A percentile compares a stretch with the other conserved stretches of the same genome.
Conservation (phyloP, 495 filamentous ascomycete species). For the Penicillium longicatenatum region DNA sequence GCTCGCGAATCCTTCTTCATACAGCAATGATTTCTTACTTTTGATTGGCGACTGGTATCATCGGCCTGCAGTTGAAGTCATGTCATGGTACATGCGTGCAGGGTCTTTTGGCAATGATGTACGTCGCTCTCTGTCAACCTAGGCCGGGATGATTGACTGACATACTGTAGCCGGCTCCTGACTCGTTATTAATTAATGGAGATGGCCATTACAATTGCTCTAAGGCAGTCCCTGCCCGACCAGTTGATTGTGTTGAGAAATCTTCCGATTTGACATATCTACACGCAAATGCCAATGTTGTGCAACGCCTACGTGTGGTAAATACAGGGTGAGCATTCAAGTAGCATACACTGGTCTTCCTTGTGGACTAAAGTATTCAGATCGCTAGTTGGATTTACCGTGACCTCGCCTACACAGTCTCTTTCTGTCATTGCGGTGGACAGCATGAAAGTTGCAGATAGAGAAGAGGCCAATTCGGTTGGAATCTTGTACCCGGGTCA, state of each 20-base stretch:
- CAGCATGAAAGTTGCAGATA: background rate
- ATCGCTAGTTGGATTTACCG: background rate
- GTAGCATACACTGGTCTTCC: too few relatives aligned
- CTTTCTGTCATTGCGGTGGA: background rate
- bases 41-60: background rate
- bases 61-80: background rate
- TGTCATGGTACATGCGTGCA: background rate
- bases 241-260: constrained; percentile 39
- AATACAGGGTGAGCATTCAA: background rate
- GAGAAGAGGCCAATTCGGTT: background rate
- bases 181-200: constrained; percentile 54
- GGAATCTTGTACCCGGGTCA: background rate
- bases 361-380: background rate
- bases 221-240: constrained; percentile 47
- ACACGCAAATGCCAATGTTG: too few relatives aligned
- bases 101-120: background rate
- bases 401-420: background rate
- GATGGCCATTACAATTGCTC: constrained; percentile 49
- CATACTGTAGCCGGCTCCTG: constrained; percentile 43
- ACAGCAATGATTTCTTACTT: background rate
- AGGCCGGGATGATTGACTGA: background rate
- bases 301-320: background rate
- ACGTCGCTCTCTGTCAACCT: background rate
- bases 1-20: background rate
- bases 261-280: background rate